phyloP scores from a whole-genome alignment of 2,329 filamentous ascomycete genomes.

The Triangularia verruculosa region DNA sequence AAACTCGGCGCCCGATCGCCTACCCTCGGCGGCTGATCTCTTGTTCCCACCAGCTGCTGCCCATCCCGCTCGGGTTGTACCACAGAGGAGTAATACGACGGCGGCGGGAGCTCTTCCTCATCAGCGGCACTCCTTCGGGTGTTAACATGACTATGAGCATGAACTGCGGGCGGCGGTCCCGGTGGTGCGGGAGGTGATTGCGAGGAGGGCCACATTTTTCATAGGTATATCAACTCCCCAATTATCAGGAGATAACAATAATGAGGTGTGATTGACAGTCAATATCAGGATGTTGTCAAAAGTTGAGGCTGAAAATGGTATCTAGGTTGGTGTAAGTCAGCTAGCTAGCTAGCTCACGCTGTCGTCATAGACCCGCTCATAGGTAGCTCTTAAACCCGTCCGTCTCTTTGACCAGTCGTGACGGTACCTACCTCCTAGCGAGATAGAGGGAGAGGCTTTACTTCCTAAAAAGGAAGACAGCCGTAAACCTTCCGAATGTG shows the following conservation, averaged over 20 bases:
- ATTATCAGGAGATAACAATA: too few species aligned
- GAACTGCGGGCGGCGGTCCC: neutral
- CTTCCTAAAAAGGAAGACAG: neutral
- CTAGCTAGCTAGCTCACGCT: too few species aligned
- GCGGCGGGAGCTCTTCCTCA: neutral
- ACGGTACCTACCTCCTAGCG: too few species aligned
- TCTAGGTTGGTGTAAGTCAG: too few species aligned
- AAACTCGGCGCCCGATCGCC: conserved; percentile 53
- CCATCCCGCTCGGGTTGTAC: neutral
- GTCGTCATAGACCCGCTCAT: too few species aligned
- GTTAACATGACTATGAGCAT: neutral
- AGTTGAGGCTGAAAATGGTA: too few species aligned
- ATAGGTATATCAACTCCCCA: too few species aligned
- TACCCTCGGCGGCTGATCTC: conserved; percentile 41
- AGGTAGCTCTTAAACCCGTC: too few species aligned
- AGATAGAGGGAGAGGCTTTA: neutral
- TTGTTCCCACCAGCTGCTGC: neutral
- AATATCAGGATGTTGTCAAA: too few species aligned
- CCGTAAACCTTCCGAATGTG: too few species aligned
- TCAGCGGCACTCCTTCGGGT: neutral
- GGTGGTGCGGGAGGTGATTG: neutral
- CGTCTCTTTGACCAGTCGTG: too few species aligned
- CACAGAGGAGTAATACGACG: neutral
- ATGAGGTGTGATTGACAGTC: too few species aligned
- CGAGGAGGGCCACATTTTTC: neutral